These are phyloP conservation scores for Emergomyces africanus DNA, from an alignment of 2,329 filamentous ascomycete species.

Conservation along the genomic window DNA sequence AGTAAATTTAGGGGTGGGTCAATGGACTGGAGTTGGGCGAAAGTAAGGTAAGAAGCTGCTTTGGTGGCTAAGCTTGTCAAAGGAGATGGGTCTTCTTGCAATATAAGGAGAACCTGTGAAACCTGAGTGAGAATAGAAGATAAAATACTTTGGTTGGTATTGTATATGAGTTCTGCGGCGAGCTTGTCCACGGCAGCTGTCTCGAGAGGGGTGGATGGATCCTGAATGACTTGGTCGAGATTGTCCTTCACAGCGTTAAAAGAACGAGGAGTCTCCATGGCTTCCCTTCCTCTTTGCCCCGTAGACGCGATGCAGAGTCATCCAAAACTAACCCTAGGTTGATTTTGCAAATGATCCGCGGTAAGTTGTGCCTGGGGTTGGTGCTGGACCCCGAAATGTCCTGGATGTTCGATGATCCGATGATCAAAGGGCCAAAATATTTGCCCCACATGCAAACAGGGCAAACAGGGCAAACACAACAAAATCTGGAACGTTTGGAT, in stretches of 20 bases:
- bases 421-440: neutral
- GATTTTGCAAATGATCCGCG: neutral
- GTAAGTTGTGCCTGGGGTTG: neutral
- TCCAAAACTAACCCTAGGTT: neutral
- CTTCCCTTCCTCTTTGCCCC: neutral
- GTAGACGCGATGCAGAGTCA: neutral
- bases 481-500: neutral
- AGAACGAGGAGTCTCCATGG: slow-evolving; percentile 24
- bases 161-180: slow-evolving; percentile 31
- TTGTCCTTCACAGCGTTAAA: slow-evolving; percentile 28
- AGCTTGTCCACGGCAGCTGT: slow-evolving; percentile 38
- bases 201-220: slow-evolving; percentile 36
- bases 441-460: slow-evolving; percentile 10
- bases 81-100: slow-evolving; percentile 47
- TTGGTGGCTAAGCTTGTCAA: slow-evolving; percentile 41
- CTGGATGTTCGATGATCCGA: slow-evolving; percentile 1
- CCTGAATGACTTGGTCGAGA: slow-evolving; percentile 31
- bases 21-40: slow-evolving; percentile 36
- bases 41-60: slow-evolving; percentile 37
- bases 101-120: slow-evolving; percentile 37
- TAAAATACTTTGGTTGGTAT: slow-evolving; percentile 24
- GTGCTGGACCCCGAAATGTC: neutral
- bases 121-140: slow-evolving; percentile 33
- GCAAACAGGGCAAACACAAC: slow-evolving; percentile 7
- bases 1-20: slow-evolving; percentile 41